Evolutionary conservation across 1,284 basidiomycete genomes (phyloP), one percentile per base, ranked within the genome.

Genomic region (Trichosporon sp.): DNA sequence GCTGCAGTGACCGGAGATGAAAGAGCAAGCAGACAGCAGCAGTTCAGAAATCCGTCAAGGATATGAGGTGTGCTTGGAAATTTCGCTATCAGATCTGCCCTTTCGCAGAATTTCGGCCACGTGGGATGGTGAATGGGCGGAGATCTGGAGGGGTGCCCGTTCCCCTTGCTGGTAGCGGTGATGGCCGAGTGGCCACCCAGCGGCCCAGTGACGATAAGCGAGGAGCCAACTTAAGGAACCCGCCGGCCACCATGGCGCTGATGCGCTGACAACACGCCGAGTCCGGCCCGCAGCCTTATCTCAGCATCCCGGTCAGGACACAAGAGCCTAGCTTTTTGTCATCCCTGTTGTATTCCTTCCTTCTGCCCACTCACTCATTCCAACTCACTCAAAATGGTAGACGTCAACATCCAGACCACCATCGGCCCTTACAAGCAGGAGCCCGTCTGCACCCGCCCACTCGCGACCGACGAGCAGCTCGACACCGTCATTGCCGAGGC

Each of bases 401-500:
- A 77, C 72, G 75, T 79, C 76, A 76, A 78, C 68, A 83, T 85
- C 31, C 86, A 87, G 71, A 86, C 85, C 38, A 87, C 87, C 65
- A 85, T 87, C 78, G 85, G 85, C 2, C 87, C 87, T 2, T 84
- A 83, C 79, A 84, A 84, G 38, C 85, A 86, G 75, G 68, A 84
- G 71, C 80, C 85, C 2, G 78, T 86, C 59, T 81, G 83, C 72
- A 83, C 82, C 8, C 81, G 85, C 43, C 80, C 83, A 1, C 80
- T 86, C 16, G 80, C 85, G 6, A 77, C 81, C 8, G 76, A 75
- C 35, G 69, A 75, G 6, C 77, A 92, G 77, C 87, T 96, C 65
- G 89, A 92, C 77, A 78, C 70, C 12, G 84, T 85, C 67, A 88
- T 96, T 73, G 77, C 85, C 11, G 83, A 86, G 32, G 88, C 91